Conservation (phyloP, 768 basidiomycete genomes). For the Porpolomopsis calyptriformis region DNA sequence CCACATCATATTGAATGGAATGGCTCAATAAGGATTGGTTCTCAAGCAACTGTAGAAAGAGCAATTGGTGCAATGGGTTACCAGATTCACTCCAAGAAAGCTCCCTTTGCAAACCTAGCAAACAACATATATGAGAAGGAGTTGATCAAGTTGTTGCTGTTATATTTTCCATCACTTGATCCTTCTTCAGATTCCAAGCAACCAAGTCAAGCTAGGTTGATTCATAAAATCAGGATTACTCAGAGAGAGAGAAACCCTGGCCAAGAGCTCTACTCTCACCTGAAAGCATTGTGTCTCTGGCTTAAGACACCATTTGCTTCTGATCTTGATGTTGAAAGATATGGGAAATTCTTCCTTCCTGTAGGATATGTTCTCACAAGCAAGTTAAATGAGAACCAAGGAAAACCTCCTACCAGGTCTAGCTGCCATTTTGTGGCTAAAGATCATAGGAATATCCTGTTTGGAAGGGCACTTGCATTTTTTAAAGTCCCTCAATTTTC, state of each 20-base stretch:
- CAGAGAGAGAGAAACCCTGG: background rate
- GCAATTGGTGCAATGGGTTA: constrained; percentile 19
- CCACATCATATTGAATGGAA: constrained; percentile 25
- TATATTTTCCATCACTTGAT: constrained; percentile 16
- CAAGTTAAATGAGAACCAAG: background rate
- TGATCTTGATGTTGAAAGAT: constrained; percentile 7
- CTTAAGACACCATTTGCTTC: constrained; percentile 4
- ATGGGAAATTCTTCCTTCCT: constrained; percentile 10
- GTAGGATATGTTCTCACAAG: constrained; percentile 7
- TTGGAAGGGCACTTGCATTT: constrained; percentile 14
- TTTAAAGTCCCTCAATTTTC: background rate
- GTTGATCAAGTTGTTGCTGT: constrained; percentile 10
- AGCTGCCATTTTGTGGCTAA: constrained; percentile 4
- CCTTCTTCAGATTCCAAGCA: too few relatives aligned
- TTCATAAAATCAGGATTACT: background rate
- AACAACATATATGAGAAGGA: constrained; percentile 19
- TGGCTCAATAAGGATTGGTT: constrained; percentile 24
- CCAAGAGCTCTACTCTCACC: background rate
- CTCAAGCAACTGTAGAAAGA: constrained; percentile 24
- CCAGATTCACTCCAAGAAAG: constrained; percentile 21
- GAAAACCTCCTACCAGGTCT: constrained; percentile 9
- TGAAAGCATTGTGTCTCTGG: constrained; percentile 7
- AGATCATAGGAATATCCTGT: constrained; percentile 2
- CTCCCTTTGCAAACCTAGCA: constrained; percentile 23
- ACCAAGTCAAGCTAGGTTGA: background rate